phyloP scores from a whole-genome alignment of 73 alveolate species.

The Blepharisma japonicum region DNA sequence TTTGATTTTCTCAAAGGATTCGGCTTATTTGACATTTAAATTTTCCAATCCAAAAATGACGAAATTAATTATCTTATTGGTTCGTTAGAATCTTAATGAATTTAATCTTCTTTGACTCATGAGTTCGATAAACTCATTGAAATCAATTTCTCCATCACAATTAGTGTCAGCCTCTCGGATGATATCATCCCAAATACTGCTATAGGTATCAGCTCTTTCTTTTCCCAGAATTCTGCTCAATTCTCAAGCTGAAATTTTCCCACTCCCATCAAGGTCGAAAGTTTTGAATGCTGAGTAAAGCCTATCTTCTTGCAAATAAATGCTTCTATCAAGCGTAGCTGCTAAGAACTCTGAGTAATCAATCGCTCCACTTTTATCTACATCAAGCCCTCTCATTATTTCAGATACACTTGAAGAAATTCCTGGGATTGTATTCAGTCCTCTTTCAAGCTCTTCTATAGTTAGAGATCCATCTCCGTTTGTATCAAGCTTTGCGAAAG shows the following conservation, averaged over 20 bases:
- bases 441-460: conserved; percentile 58
- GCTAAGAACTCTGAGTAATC: conserved; percentile 73
- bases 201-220: neutral
- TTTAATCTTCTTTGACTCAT: no score
- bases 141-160: no score
- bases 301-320: conserved; percentile 41
- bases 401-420: conserved; percentile 37
- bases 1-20: no score
- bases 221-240: conserved; percentile 46
- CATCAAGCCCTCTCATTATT: conserved; percentile 54
- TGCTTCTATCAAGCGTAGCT: conserved; percentile 61
- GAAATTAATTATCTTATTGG: no score
- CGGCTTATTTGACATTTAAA: no score
- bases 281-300: conserved; percentile 60
- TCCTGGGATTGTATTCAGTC: conserved; percentile 40
- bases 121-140: no score
- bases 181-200: no score
- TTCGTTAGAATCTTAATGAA: no score
- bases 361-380: conserved; percentile 56
- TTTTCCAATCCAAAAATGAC: no score
- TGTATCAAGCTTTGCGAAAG: conserved; percentile 55
- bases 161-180: no score
- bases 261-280: conserved; percentile 75
- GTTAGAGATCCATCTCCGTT: conserved; percentile 67
- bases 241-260: conserved; percentile 62